A percentile compares a stretch with the other conserved stretches of the same genome.
These are phyloP conservation scores for Barbarea vulgaris DNA, from an alignment of 345 rosid genomes.

Conservation along the genomic window DNA sequence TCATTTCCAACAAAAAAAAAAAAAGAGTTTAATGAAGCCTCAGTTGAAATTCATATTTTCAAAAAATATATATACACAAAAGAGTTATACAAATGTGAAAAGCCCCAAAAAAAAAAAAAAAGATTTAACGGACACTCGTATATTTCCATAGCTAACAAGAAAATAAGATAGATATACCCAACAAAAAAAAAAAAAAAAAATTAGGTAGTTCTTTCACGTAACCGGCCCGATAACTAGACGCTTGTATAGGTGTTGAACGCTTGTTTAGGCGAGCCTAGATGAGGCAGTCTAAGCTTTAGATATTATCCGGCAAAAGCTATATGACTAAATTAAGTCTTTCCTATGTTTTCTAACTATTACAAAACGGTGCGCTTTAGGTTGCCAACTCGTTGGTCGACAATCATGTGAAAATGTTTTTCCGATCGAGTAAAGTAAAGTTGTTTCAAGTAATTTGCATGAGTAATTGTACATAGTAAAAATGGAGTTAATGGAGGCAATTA, in stretches of 20 bases:
- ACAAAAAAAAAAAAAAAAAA: too few species aligned
- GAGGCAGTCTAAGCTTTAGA: not conserved
- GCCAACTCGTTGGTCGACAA: slow-evolving; percentile 6
- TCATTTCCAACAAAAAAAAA: too few species aligned
- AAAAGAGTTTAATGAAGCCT: not conserved
- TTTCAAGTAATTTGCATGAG: slow-evolving; percentile 13
- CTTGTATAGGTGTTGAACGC: not conserved
- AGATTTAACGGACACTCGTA: not conserved
- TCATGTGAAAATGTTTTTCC: slow-evolving; percentile 23
- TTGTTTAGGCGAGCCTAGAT: slow-evolving; percentile 3
- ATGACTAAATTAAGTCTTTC: not conserved
- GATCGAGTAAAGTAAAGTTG: slow-evolving; percentile 12
- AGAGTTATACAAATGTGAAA: not conserved
- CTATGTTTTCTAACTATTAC: slow-evolving; percentile 2
- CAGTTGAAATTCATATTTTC: not conserved
- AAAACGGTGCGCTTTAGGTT: not conserved
- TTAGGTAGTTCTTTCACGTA: not conserved
- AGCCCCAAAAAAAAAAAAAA: not conserved
- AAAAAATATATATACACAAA: not conserved
- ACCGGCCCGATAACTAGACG: not conserved
- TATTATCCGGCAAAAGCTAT: not conserved
- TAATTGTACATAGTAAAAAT: slow-evolving; percentile 21
- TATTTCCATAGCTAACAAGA: not conserved
- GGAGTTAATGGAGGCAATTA: not conserved
- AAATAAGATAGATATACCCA: not conserved